phyloP scores from a whole-genome alignment of 768 basidiomycete species.

The Lactarius evosmus region DNA sequence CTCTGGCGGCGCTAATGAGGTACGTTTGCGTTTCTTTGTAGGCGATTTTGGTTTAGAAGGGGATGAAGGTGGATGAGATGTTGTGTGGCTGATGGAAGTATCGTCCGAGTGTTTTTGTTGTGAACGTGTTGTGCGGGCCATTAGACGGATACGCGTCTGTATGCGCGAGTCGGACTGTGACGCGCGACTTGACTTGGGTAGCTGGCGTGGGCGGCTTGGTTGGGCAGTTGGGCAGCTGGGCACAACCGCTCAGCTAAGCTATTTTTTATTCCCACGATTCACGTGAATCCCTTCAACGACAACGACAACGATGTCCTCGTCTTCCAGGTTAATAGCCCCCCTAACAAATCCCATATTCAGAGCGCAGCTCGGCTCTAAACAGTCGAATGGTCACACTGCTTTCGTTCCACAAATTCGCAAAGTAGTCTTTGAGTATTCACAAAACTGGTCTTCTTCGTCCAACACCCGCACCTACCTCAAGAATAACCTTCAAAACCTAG shows the following conservation, averaged over 20 bases:
- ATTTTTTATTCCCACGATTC: slow-evolving; percentile 15
- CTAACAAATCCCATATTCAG: slow-evolving; percentile 41
- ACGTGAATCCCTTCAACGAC: slow-evolving; percentile 16
- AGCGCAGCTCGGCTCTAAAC: slow-evolving; percentile 51
- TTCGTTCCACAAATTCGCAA: slow-evolving; percentile 81
- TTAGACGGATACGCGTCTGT: slow-evolving; percentile 41
- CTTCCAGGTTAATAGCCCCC: slow-evolving; percentile 33
- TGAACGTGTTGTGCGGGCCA: slow-evolving; percentile 80
- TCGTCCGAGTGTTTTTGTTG: slow-evolving; percentile 44
- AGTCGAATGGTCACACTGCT: slow-evolving; percentile 69
- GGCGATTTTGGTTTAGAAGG: slow-evolving; percentile 34
- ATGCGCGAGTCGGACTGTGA: slow-evolving; percentile 19
- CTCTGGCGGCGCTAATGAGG: slow-evolving; percentile 42
- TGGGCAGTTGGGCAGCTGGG: neutral
- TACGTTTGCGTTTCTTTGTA: slow-evolving; percentile 69
- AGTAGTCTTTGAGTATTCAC: slow-evolving; percentile 86
- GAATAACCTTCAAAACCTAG: slow-evolving; percentile 60
- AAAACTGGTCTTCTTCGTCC: slow-evolving; percentile 73
- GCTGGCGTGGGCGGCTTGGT: neutral
- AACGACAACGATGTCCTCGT: neutral
- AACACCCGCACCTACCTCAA: slow-evolving; percentile 68
- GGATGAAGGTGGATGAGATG: slow-evolving; percentile 21
- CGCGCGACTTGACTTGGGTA: slow-evolving; percentile 27
- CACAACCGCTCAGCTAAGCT: neutral
- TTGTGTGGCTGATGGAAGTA: slow-evolving; percentile 34